A percentile compares a stretch with the other conserved stretches of the same genome.
These are phyloP conservation scores for Aspergillus cristatus DNA, from an alignment of 495 filamentous ascomycete species.

Conservation along the genomic window DNA sequence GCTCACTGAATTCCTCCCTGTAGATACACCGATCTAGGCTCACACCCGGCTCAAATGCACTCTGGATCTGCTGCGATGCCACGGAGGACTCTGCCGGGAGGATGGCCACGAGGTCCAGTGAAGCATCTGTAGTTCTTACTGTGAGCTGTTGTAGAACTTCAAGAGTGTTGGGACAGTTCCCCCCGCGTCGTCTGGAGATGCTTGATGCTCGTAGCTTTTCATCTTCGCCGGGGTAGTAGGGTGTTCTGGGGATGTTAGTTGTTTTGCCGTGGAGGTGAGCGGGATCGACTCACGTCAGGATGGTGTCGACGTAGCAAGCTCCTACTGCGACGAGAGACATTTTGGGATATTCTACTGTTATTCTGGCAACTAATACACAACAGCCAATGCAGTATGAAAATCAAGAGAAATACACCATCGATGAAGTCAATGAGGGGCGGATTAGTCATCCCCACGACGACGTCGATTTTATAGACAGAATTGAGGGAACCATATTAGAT, in stretches of 20 bases:
- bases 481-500: neutral
- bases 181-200: conserved; percentile 52
- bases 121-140: conserved; percentile 7
- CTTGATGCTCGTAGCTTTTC: conserved; percentile 58
- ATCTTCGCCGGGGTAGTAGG: conserved; percentile 59
- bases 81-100: conserved; percentile 33
- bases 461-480: neutral
- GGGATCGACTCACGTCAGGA: conserved; percentile 46
- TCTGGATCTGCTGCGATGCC: conserved; percentile 28
- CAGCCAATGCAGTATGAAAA: neutral
- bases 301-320: conserved; percentile 60
- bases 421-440: neutral
- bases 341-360: conserved; percentile 1
- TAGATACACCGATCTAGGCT: conserved; percentile 49
- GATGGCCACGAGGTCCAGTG: conserved; percentile 33
- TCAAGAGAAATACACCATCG: no score
- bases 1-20: conserved; percentile 43
- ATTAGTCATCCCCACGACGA: conserved; percentile 11
- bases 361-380: no score
- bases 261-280: conserved; percentile 3
- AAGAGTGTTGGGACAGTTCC: conserved; percentile 63
- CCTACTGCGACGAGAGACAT: conserved; percentile 51
- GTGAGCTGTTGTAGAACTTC: conserved; percentile 59
- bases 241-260: conserved; percentile 38
- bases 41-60: conserved; percentile 33